Evolutionary conservation across 805 yeast genomes (phyloP).

Genomic region (Candida sakaeoensis): DNA sequence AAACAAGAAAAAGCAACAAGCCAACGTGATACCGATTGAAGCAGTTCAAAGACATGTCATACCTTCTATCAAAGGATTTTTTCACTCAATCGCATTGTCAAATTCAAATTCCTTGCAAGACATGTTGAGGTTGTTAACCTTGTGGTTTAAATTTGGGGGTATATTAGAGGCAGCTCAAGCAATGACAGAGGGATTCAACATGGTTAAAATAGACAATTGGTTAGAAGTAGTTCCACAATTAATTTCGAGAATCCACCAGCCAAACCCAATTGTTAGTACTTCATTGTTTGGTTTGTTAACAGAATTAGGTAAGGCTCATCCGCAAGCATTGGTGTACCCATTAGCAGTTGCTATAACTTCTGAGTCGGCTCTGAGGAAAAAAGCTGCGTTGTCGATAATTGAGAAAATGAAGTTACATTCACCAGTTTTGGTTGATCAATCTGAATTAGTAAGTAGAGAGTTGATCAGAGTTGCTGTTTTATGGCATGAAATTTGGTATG

Average conservation of each 20-base stretch:
- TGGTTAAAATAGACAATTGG: slow-evolving; percentile 92
- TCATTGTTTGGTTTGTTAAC: slow-evolving; percentile 76
- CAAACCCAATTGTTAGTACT: slow-evolving; percentile 77
- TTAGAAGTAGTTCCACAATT: slow-evolving; percentile 92
- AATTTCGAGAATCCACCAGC: slow-evolving; percentile 95
- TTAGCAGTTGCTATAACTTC: slow-evolving; percentile 94
- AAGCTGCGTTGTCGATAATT: slow-evolving; percentile 86
- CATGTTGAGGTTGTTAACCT: slow-evolving; percentile 79
- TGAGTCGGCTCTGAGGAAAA: slow-evolving; percentile 82
- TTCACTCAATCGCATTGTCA: slow-evolving; percentile 88
- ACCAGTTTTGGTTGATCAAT: slow-evolving; percentile 80
- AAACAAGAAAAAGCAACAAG: slow-evolving; percentile 15
- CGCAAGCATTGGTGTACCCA: slow-evolving; percentile 95
- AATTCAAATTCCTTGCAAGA: slow-evolving; percentile 88
- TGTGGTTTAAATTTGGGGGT: slow-evolving; percentile 97
- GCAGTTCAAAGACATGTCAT: slow-evolving; percentile 82
- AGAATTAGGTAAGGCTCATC: slow-evolving; percentile 91
- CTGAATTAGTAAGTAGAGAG: slow-evolving; percentile 91
- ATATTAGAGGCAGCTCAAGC: slow-evolving; percentile 87
- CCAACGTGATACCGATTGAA: slow-evolving; percentile 40
- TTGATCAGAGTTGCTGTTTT: slow-evolving; percentile 90
- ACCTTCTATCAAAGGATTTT: slow-evolving; percentile 94
- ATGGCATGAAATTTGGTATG: slow-evolving; percentile 99
- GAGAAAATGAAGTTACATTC: slow-evolving; percentile 91
- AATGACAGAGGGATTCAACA: slow-evolving; percentile 82